phyloP scores from a whole-genome alignment of 2,329 filamentous ascomycete genomes.

The Exophiala spinifera region DNA sequence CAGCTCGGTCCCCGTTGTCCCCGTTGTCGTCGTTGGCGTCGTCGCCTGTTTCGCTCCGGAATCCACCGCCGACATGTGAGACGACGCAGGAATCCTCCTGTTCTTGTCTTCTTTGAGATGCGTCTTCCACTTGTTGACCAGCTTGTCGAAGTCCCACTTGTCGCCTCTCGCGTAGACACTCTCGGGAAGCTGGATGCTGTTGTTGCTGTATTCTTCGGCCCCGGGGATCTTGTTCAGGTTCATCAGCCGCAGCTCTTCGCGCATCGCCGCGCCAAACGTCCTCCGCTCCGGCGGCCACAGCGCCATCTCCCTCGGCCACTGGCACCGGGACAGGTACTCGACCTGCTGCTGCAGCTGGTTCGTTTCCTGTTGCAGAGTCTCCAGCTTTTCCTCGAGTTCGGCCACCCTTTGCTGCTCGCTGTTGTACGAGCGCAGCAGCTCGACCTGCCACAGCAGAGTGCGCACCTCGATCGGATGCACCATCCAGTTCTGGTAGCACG shows the following conservation, averaged over 20 bases:
- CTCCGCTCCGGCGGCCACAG: slow-evolving; percentile 45
- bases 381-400: slow-evolving; percentile 42
- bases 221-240: slow-evolving; percentile 19
- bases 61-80: background rate
- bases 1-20: slow-evolving; percentile 6
- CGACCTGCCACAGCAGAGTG: slow-evolving; percentile 45
- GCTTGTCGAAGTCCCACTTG: slow-evolving; percentile 48
- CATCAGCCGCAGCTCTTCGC: slow-evolving; percentile 20
- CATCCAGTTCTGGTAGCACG: slow-evolving; percentile 74
- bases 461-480: slow-evolving; percentile 54
- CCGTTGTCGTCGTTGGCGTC: too few species aligned
- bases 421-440: slow-evolving; percentile 47
- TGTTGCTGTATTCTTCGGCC: slow-evolving; percentile 6
- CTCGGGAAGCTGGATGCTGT: slow-evolving; percentile 7
- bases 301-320: slow-evolving; percentile 49
- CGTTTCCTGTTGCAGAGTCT: slow-evolving; percentile 46
- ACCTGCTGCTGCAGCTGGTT: slow-evolving; percentile 49
- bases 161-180: slow-evolving; percentile 22
- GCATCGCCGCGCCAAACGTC: slow-evolving; percentile 35
- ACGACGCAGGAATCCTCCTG: slow-evolving; percentile 7
- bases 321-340: slow-evolving; percentile 45
- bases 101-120: slow-evolving; percentile 37
- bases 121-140: slow-evolving; percentile 49
- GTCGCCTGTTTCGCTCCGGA: too few species aligned
- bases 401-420: slow-evolving; percentile 45